Percentiles rank a stretch among this genome's conserved stretches.
Conservation (phyloP, 2,329 filamentous ascomycete genomes). For the Aureobasidium uvarum region DNA sequence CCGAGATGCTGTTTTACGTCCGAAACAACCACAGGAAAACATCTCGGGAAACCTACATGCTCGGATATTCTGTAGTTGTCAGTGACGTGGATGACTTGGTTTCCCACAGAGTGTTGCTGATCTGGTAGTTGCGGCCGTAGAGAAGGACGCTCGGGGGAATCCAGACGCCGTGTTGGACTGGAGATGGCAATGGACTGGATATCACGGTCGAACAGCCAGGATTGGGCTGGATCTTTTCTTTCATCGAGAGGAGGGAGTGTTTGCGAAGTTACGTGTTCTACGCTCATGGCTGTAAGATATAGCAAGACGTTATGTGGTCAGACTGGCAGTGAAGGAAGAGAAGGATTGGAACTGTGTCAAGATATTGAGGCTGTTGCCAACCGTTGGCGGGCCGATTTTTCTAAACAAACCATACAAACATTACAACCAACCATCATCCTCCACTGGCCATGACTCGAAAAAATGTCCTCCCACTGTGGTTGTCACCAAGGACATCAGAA, state of each 20-base stretch:
- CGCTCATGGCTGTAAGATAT: background rate
- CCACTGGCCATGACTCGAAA: background rate
- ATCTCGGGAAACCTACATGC: background rate
- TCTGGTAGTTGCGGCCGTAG: background rate
- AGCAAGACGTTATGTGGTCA: background rate
- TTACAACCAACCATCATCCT: background rate
- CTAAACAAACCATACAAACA: constrained; percentile 6
- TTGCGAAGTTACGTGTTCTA: background rate
- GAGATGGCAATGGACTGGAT: background rate
- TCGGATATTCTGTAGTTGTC: background rate
- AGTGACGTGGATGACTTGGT: too few species aligned
- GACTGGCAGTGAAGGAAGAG: background rate
- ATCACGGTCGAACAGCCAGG: too few species aligned
- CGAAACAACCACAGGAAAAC: background rate
- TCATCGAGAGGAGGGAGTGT: too few species aligned
- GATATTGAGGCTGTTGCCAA: background rate
- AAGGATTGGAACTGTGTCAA: background rate
- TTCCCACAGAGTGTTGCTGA: background rate
- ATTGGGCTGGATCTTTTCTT: too few species aligned
- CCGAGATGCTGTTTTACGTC: background rate
- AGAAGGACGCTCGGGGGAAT: background rate
- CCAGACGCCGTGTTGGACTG: background rate
- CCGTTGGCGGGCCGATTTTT: background rate
- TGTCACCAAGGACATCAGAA: background rate
- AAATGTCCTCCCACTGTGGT: background rate